Conservation (phyloP, 495 filamentous ascomycete species). For the Hypoxylon crocopeplum region DNA sequence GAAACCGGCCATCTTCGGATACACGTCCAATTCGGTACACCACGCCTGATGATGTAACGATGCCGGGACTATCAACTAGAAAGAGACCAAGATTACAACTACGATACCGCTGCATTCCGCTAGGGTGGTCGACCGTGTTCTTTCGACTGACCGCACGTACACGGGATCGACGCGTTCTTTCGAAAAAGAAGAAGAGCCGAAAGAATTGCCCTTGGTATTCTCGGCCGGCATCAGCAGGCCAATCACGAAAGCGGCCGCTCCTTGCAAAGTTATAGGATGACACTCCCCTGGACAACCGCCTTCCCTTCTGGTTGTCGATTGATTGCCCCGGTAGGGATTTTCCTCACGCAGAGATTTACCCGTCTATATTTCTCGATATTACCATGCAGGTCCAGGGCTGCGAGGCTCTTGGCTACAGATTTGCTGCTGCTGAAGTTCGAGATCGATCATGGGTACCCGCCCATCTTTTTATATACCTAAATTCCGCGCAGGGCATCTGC, state of each 20-base stretch:
- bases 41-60: constrained; percentile 20
- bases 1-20: constrained; percentile 18
- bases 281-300: constrained; percentile 17
- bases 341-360: constrained; percentile 24
- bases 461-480: constrained; percentile 21
- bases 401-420: constrained; percentile 13
- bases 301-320: constrained; percentile 34
- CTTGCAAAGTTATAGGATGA: constrained; percentile 19
- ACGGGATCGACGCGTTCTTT: constrained; percentile 9
- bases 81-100: constrained; percentile 15
- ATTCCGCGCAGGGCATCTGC: not conserved
- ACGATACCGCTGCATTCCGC: not conserved
- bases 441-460: constrained; percentile 11
- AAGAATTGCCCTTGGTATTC: constrained; percentile 11
- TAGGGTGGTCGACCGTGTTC: not conserved
- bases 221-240: constrained; percentile 6
- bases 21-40: constrained; percentile 28
- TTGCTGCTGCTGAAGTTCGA: not conserved
- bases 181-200: not conserved
- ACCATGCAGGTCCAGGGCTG: constrained; percentile 21
- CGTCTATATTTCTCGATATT: constrained; percentile 35
- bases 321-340: constrained; percentile 5
- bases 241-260: constrained; percentile 16
- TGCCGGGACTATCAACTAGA: constrained; percentile 15
- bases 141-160: not conserved